Evolutionary conservation across 306 rosid genomes (phyloP), one percentile per base, ranked within the genome.

Genomic region (Alnus rubra): DNA sequence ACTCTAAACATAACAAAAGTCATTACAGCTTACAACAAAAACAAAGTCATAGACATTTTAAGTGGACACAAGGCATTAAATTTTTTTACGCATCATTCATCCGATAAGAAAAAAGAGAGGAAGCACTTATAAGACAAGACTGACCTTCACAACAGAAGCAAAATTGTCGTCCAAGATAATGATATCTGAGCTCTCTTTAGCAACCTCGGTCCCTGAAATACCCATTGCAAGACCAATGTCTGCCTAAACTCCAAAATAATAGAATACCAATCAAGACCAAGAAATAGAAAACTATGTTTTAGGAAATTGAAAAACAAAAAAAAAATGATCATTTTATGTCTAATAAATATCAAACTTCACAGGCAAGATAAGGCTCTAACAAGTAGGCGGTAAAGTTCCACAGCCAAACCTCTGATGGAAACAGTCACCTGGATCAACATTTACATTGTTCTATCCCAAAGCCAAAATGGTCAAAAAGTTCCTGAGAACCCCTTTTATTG

Each of bases 151-250:
- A 85, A 94, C 89, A 7, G 97, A 89, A 69, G 97, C 88, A 78
- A 94, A 94, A 79, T 86, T 91, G 86, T 94, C 98, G 78, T 94
- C 98, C 90, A 94, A 87, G 82, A 94, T 94, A 76, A 94, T 88
- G 70, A 94, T 86, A 83, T 90, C 98, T 1, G 97, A 94, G 84
- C 91, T 94, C 83, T 94, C 98, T 82, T 94, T 94, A 31, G 98
- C 97, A 80, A 94, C 97, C 85, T 92, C 92, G 28, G 98, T 92
- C 45, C 98, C 98, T 78, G 76, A 84, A 47, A 94, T 94, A 14
- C 95, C 97, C 98, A 94, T 91, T 74, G 97, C 93, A 86, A 94
- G 91, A 81, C 97, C 95, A 64, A 94, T 94, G 79, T 89, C 97
- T 7, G 98, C 97, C 98, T 94, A 77, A 73, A 83, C 60, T 69